These are phyloP conservation scores for Naegleria fowleri DNA, from an alignment of 208 protist species.

Conservation along the genomic window DNA sequence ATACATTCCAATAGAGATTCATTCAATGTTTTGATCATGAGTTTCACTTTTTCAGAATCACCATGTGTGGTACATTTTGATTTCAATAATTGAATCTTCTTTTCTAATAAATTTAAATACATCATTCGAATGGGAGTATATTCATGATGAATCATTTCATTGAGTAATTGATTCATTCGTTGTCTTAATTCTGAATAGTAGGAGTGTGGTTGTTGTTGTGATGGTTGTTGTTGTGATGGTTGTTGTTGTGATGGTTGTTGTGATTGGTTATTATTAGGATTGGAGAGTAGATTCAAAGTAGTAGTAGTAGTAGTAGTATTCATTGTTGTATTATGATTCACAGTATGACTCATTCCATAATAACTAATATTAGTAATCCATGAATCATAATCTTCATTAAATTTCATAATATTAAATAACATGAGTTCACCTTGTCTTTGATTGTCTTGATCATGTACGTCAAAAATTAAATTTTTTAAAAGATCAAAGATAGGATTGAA, in stretches of 20 bases:
- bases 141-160: not conserved
- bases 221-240: too few relatives aligned
- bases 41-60: not conserved
- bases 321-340: too few relatives aligned
- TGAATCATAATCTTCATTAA: not conserved
- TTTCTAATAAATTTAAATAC: not conserved
- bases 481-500: too few relatives aligned
- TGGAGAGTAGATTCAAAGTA: too few relatives aligned
- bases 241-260: too few relatives aligned
- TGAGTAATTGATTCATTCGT: not conserved
- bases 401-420: slow-evolving; percentile 15
- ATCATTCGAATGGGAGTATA: not conserved
- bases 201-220: too few relatives aligned
- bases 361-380: not conserved
- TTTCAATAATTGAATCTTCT: slow-evolving; percentile 23
- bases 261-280: too few relatives aligned
- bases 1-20: slow-evolving; percentile 18
- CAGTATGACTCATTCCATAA: too few relatives aligned
- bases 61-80: not conserved
- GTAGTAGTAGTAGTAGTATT: too few relatives aligned
- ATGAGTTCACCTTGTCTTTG: not conserved
- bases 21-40: not conserved
- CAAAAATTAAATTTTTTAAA: too few relatives aligned
- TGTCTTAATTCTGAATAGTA: not conserved
- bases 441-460: not conserved